A percentile compares a stretch with the other conserved stretches of the same genome.
Evolutionary conservation across 2,329 filamentous ascomycete genomes (phyloP).

Genomic region (Arthrobotrys megalospora): DNA sequence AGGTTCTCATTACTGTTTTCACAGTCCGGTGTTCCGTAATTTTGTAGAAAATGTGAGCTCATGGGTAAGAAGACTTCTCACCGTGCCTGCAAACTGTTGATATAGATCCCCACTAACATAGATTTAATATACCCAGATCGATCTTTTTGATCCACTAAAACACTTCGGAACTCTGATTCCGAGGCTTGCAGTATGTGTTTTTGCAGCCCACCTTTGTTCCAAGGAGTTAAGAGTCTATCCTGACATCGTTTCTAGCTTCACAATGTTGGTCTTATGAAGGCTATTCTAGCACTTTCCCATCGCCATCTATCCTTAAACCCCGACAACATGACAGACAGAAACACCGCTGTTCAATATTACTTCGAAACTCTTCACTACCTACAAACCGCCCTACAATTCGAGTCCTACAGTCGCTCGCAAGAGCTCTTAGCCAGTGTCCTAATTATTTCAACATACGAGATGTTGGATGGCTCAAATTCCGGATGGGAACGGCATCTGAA

Average conservation of each 20-base stretch:
- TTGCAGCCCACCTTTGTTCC: conserved; percentile 68
- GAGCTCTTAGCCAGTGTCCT: conserved; percentile 75
- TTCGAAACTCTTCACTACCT: conserved; percentile 76
- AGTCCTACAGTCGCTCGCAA: conserved; percentile 73
- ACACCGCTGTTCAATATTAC: conserved; percentile 72
- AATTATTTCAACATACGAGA: conserved; percentile 76
- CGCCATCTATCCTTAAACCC: conserved; percentile 70
- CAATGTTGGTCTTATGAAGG: conserved; percentile 74
- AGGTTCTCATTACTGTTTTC: background rate
- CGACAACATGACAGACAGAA: conserved; percentile 65
- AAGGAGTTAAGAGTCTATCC: conserved; percentile 66
- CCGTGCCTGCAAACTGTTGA: background rate
- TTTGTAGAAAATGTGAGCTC: conserved; percentile 63
- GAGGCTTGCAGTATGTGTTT: conserved; percentile 65
- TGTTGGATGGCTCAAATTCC: conserved; percentile 74
- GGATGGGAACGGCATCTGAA: conserved; percentile 76
- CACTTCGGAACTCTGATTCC: conserved; percentile 66
- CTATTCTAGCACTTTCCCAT: conserved; percentile 73
- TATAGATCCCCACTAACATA: background rate
- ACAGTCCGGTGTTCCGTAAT: conserved; percentile 62
- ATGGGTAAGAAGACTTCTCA: conserved; percentile 58
- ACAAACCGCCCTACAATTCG: conserved; percentile 74
- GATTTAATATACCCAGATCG: conserved; percentile 62
- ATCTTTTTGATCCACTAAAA: conserved; percentile 66
- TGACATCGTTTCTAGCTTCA: conserved; percentile 68